phyloP scores from a whole-genome alignment of 2,329 filamentous ascomycete genomes.

The Talaromyces atroroseus region DNA sequence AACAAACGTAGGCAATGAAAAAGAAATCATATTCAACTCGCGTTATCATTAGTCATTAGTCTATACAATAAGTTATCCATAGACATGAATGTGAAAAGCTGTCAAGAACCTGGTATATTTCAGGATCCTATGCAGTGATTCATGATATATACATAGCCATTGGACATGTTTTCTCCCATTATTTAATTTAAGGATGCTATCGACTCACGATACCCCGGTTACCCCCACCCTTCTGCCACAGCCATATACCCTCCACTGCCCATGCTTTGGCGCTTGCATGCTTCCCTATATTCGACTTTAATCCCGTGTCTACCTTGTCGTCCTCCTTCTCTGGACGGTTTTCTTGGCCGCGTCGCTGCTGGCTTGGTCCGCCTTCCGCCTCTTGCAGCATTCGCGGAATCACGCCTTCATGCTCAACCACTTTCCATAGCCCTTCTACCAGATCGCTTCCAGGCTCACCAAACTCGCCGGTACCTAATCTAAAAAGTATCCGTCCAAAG shows the following conservation, averaged over 20 bases:
- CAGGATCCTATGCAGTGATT: background rate
- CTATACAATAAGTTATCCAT: too few species aligned
- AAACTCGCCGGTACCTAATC: conserved; percentile 69
- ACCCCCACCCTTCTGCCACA: conserved; percentile 68
- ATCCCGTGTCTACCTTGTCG: conserved; percentile 32
- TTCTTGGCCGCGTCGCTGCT: background rate
- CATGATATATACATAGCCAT: background rate
- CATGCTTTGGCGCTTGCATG: conserved; percentile 79
- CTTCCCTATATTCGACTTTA: conserved; percentile 31
- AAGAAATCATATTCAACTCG: too few species aligned
- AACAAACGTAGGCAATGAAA: too few species aligned
- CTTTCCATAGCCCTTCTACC: conserved; percentile 76
- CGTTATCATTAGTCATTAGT: too few species aligned
- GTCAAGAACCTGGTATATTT: background rate
- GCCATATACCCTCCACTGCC: conserved; percentile 84
- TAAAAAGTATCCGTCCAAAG: conserved; percentile 75
- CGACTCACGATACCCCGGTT: conserved; percentile 29
- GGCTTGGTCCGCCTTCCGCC: conserved; percentile 51
- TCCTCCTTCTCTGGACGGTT: conserved; percentile 24
- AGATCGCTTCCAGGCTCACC: conserved; percentile 58
- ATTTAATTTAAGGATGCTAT: background rate
- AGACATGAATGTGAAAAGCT: background rate
- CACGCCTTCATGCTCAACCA: conserved; percentile 69
- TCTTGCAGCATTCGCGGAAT: conserved; percentile 73
- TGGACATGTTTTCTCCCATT: too few species aligned